A percentile compares a stretch with the other conserved stretches of the same genome.
phyloP scores from a whole-genome alignment of 495 filamentous ascomycete species.

The Hypomontagnella submonticulosa region DNA sequence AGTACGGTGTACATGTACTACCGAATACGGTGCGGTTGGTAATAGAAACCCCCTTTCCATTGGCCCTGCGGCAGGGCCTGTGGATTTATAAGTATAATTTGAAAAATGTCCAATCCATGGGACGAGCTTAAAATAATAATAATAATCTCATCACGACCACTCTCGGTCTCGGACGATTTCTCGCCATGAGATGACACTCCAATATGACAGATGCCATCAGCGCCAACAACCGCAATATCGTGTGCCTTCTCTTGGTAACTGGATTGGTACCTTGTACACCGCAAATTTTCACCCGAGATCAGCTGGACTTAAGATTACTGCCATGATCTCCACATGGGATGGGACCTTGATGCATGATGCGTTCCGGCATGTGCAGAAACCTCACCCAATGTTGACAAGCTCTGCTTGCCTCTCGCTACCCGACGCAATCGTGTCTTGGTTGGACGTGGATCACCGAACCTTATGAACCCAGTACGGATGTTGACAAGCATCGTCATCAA shows the following conservation, averaged over 20 bases:
- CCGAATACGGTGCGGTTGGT: conserved; percentile 12
- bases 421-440: conserved; percentile 38
- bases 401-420: conserved; percentile 44
- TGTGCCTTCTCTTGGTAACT: conserved; percentile 32
- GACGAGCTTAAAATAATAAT: conserved; percentile 21
- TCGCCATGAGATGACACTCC: conserved; percentile 8
- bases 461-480: conserved; percentile 24
- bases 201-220: conserved; percentile 25
- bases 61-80: conserved; percentile 9
- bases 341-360: conserved; percentile 45
- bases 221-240: conserved; percentile 30
- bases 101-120: conserved; percentile 15
- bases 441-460: conserved; percentile 41
- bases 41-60: conserved; percentile 19
- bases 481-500: conserved; percentile 32
- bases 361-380: conserved; percentile 47
- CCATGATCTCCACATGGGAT: conserved; percentile 48
- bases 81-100: conserved; percentile 19
- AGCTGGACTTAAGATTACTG: conserved; percentile 47
- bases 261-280: conserved; percentile 40
- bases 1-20: conserved; percentile 5
- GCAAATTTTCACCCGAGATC: conserved; percentile 48
- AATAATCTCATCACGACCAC: conserved; percentile 3
- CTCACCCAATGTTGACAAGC: conserved; percentile 43
- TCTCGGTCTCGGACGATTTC: conserved; percentile 9